Evolutionary conservation across 305 asterid genomes (phyloP), one percentile per base, ranked within the genome.

Genomic region (Euphrasia arctica): DNA sequence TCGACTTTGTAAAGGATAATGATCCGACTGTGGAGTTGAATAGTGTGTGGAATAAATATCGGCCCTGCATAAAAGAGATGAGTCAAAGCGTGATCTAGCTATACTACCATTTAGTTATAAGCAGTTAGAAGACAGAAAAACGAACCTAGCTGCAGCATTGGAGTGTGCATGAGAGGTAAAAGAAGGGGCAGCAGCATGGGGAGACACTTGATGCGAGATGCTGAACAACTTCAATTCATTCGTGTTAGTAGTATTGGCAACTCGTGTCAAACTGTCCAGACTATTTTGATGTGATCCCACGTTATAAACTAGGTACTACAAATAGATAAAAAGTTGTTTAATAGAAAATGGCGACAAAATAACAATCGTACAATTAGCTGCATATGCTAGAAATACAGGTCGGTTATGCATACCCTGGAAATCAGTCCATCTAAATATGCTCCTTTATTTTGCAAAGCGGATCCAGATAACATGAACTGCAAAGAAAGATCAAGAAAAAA

Each of bases 391-490:
- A 61, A 60, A 66, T 13, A 66, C 62, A 66, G 39, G 63, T 66
- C 63, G 54, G 71, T 54, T 60, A 7, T 39, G 60, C 83, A 32
- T 85, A 91, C 98, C 82, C 69, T 77, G 68, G 95, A 78, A 67
- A 91, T 85, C 75, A 91, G 76, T 62, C 81, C 90, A 60, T 82
- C 84, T 28, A 91, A 85, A 78, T 78, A 89, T 74, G 79, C 87
- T 75, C 91, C 88, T 77, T 85, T 91, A 66, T 89, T 75, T 58
- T 60, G 82, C 63, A 74, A 65, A 78, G 85, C 72, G 9, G 87
- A 83, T 80, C 91, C 98, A 4, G 95, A 85, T 69, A 85, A 70
- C 95, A 91, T 85, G 78, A 91, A 87, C 98, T 91, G 65, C 69
- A 75, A 52, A 67, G 70, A 70, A 48, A 62, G 64, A 78, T 31